A percentile compares a stretch with the other conserved stretches of the same genome.
Conservation (phyloP, 192 early-diverging fungal genomes). For the Linnemannia exigua region DNA sequence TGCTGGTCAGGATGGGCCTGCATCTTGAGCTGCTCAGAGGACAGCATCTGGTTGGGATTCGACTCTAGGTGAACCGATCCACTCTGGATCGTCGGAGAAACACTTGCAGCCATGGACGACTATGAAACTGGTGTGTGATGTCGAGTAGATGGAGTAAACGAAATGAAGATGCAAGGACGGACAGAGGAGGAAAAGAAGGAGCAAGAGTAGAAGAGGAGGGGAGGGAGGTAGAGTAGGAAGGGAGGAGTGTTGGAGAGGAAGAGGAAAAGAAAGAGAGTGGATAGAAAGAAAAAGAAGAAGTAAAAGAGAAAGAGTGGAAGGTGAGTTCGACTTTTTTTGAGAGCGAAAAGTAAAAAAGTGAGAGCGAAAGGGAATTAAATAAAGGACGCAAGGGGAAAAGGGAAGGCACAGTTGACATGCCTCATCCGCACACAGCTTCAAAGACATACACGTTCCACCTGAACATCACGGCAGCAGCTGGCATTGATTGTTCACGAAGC, state of each 20-base stretch:
- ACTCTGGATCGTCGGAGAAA: constrained; percentile 37
- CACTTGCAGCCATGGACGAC: constrained; percentile 43
- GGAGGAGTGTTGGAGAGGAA: background rate
- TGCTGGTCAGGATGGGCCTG: constrained; percentile 8
- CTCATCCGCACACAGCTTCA: too few relatives aligned
- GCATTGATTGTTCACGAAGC: too few relatives aligned
- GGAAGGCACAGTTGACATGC: too few relatives aligned
- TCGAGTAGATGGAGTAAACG: background rate
- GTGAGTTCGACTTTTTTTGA: background rate
- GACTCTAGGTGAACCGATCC: constrained; percentile 11
- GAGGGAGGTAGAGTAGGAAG: background rate
- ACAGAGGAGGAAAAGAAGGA: background rate
- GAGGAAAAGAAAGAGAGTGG: background rate
- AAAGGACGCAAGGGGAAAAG: background rate
- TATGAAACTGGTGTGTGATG: background rate
- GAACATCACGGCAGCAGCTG: too few relatives aligned
- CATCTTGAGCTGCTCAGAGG: constrained; percentile 8
- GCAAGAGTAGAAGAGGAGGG: background rate
- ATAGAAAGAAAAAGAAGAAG: background rate
- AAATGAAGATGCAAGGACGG: background rate
- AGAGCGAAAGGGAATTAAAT: background rate
- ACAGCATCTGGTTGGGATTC: constrained; percentile 10
- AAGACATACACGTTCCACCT: too few relatives aligned
- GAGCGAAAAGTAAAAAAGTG: constrained; percentile 11
- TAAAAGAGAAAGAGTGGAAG: background rate